Evolutionary conservation across 2,329 filamentous ascomycete species (phyloP).

Genomic region (Pseudocercospora vitis): DNA sequence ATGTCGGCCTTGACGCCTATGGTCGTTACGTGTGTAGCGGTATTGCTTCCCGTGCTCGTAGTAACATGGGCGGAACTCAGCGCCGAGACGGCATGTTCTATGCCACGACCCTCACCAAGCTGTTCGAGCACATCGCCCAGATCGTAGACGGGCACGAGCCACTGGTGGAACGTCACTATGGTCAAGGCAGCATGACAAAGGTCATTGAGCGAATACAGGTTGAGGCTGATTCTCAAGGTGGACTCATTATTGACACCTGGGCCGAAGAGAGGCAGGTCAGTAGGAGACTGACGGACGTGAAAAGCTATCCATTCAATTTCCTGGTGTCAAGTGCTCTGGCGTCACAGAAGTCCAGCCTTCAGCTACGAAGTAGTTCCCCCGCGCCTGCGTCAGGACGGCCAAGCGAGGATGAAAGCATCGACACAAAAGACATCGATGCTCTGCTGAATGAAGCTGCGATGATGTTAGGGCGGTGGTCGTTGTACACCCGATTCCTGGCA

Average conservation of each 20-base stretch:
- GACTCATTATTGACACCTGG: conserved; percentile 95
- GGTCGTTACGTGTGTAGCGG: conserved; percentile 95
- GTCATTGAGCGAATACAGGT: conserved; percentile 91
- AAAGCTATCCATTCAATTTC: conserved; percentile 97
- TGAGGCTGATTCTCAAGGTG: conserved; percentile 93
- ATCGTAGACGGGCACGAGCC: conserved; percentile 91
- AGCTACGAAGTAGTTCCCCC: conserved; percentile 68
- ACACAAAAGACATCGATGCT: conserved; percentile 94
- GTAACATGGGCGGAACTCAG: conserved; percentile 68
- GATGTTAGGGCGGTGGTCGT: conserved; percentile 90
- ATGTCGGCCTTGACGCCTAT: conserved; percentile 91
- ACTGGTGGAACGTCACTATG: conserved; percentile 92
- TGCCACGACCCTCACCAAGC: conserved; percentile 80
- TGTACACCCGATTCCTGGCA: conserved; percentile 86
- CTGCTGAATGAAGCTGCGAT: conserved; percentile 83
- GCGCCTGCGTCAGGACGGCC: conserved; percentile 59
- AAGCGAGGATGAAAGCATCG: conserved; percentile 87
- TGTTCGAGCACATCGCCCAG: conserved; percentile 97
- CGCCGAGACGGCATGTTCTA: conserved; percentile 84
- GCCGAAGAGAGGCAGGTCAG: conserved; percentile 83
- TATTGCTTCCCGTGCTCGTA: conserved; percentile 78
- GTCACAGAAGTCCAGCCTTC: conserved; percentile 63
- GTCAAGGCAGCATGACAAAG: conserved; percentile 85
- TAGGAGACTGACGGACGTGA: conserved; percentile 87
- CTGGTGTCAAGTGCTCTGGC: conserved; percentile 90